Evolutionary conservation across 352 stramenopile genomes (phyloP).

Genomic region (Phytophthora pseudosyringae): DNA sequence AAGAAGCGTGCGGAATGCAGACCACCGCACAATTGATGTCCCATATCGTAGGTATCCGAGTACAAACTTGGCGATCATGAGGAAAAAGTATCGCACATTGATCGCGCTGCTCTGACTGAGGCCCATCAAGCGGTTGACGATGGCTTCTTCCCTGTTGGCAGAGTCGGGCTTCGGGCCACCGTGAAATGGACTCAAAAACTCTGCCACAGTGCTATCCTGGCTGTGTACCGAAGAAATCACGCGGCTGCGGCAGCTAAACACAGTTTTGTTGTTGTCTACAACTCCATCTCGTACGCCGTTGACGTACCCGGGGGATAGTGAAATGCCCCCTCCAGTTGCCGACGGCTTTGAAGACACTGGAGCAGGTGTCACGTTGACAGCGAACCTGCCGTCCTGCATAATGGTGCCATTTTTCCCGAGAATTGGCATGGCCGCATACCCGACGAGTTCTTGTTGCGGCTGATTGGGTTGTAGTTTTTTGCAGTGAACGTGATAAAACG

Average conservation of each 20-base stretch:
- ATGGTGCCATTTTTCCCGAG: slow-evolving; percentile 56
- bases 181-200: slow-evolving; percentile 63
- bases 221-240: slow-evolving; percentile 66
- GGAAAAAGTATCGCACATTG: slow-evolving; percentile 63
- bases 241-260: slow-evolving; percentile 52
- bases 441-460: slow-evolving; percentile 69
- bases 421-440: slow-evolving; percentile 58
- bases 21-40: slow-evolving; percentile 45
- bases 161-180: slow-evolving; percentile 6
- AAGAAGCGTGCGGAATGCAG: slow-evolving; percentile 63
- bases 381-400: slow-evolving; percentile 53
- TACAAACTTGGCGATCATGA: slow-evolving; percentile 53
- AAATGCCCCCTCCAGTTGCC: slow-evolving; percentile 30
- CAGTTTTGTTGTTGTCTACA: slow-evolving; percentile 45
- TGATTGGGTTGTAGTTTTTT: slow-evolving; percentile 73
- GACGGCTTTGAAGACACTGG: slow-evolving; percentile 25
- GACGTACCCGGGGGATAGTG: slow-evolving; percentile 52
- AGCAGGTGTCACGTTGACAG: slow-evolving; percentile 44
- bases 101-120: slow-evolving; percentile 41
- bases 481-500: slow-evolving; percentile 85
- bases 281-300: slow-evolving; percentile 29
- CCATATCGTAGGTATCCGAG: slow-evolving; percentile 62
- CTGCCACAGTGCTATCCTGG: slow-evolving; percentile 52
- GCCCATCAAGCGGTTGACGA: slow-evolving; percentile 38
- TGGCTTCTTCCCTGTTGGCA: slow-evolving; percentile 33